A percentile compares a stretch with the other conserved stretches of the same genome.
phyloP scores from a whole-genome alignment of 306 rosid species.

The Cicer yamashitae region DNA sequence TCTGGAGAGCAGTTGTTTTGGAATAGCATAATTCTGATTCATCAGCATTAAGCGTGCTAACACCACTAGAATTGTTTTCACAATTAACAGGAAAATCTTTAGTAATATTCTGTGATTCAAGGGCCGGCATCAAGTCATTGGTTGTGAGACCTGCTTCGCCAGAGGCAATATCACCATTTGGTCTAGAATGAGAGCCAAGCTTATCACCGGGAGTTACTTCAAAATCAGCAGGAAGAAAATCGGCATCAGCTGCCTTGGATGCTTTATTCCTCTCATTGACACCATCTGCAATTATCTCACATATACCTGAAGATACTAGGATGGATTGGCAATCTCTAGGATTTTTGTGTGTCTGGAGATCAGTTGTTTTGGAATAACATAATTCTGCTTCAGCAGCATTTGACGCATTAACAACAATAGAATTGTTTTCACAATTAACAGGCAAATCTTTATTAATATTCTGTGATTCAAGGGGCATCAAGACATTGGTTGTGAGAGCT shows the following conservation, averaged over 20 bases:
- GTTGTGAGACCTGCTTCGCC: constrained; percentile 40
- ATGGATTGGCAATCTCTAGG: constrained; percentile 46
- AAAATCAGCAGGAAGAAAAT: constrained; percentile 29
- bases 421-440: constrained; percentile 38
- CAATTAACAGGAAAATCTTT: constrained; percentile 39
- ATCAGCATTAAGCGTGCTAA: constrained; percentile 38
- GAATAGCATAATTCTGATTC: constrained; percentile 37
- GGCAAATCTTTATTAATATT: constrained; percentile 31
- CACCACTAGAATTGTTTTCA: constrained; percentile 29
- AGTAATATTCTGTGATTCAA: constrained; percentile 31
- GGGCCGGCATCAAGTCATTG: constrained; percentile 22
- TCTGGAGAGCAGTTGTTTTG: constrained; percentile 23
- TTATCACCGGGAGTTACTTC: background rate
- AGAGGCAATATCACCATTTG: constrained; percentile 38
- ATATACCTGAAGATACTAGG: constrained; percentile 25
- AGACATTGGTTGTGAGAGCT: constrained; percentile 26
- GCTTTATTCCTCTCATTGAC: constrained; percentile 33
- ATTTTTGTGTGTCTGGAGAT: constrained; percentile 34
- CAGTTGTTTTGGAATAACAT: constrained; percentile 32
- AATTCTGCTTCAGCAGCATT: constrained; percentile 37
- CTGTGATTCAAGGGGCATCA: constrained; percentile 38
- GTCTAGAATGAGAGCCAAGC: constrained; percentile 30
- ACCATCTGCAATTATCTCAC: constrained; percentile 38
- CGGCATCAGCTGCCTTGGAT: constrained; percentile 15
- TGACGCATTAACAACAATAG: constrained; percentile 28